Evolutionary conservation across 164 flowering plant genomes (phyloP).

Genomic region (Cinnamomum chago): DNA sequence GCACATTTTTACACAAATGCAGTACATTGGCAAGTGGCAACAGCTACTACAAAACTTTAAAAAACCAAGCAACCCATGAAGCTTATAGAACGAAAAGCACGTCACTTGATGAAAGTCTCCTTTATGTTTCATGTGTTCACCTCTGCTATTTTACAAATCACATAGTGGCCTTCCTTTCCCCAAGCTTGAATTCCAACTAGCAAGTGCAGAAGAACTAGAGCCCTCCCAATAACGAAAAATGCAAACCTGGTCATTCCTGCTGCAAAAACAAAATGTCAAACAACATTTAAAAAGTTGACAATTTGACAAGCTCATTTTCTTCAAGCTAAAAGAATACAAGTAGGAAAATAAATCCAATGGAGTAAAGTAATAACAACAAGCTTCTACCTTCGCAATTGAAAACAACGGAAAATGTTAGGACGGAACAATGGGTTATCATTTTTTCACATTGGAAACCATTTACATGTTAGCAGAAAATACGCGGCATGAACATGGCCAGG

Average conservation of each 20-base stretch:
- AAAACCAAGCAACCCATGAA: background rate
- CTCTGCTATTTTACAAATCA: conserved; percentile 87
- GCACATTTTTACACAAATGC: too few species aligned
- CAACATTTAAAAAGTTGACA: background rate
- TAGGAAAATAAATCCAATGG: background rate
- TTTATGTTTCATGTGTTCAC: conserved; percentile 23
- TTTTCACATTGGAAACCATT: too few species aligned
- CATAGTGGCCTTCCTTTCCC: conserved; percentile 94
- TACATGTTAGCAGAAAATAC: too few species aligned
- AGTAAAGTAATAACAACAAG: too few species aligned
- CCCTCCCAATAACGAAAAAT: conserved; percentile 26
- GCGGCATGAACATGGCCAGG: too few species aligned
- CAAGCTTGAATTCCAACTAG: conserved; percentile 55
- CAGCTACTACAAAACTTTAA: too few species aligned
- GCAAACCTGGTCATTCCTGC: conserved; percentile 27
- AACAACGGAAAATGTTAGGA: too few species aligned
- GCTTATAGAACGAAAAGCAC: background rate
- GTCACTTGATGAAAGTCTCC: background rate
- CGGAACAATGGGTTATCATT: too few species aligned
- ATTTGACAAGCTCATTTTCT: background rate
- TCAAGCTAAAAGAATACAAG: background rate
- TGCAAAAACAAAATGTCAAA: background rate
- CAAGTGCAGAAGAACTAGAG: conserved; percentile 36
- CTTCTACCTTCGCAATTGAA: too few species aligned
- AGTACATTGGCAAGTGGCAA: too few species aligned